Conservation (phyloP, 2,329 filamentous ascomycete genomes). For the Cladosporium colombiae region DNA sequence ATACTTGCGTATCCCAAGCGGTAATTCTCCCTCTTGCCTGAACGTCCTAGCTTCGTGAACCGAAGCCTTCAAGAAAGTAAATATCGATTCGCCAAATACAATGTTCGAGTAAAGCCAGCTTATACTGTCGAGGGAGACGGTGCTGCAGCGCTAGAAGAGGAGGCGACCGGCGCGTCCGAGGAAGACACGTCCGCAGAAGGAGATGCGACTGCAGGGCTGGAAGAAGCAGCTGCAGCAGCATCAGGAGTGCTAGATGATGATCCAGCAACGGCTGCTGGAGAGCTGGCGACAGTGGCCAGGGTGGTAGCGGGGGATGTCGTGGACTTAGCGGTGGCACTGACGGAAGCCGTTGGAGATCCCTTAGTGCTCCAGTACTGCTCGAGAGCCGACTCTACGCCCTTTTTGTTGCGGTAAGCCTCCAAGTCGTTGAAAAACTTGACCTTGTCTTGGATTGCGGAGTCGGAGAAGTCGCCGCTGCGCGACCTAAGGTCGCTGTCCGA, state of each 20-base stretch:
- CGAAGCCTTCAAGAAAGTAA: background rate
- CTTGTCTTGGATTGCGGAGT: constrained; percentile 33
- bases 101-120: background rate
- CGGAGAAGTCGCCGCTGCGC: constrained; percentile 24
- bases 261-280: background rate
- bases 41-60: background rate
- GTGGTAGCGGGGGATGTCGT: background rate
- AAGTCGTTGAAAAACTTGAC: constrained; percentile 36
- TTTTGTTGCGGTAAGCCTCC: constrained; percentile 33
- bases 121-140: background rate
- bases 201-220: background rate
- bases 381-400: constrained; percentile 33
- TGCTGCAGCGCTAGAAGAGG: background rate
- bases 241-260: background rate
- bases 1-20: background rate
- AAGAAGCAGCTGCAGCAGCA: background rate
- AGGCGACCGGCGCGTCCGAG: background rate
- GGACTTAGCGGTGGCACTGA: background rate
- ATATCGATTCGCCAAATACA: background rate
- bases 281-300: background rate
- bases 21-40: background rate
- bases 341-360: background rate
- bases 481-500: constrained; percentile 20
- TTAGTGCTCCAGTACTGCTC: constrained; percentile 32
- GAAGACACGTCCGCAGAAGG: background rate